Base-by-base conservation (phyloP, 257 asterid species). In the Lycium ferocissimum region DNA sequence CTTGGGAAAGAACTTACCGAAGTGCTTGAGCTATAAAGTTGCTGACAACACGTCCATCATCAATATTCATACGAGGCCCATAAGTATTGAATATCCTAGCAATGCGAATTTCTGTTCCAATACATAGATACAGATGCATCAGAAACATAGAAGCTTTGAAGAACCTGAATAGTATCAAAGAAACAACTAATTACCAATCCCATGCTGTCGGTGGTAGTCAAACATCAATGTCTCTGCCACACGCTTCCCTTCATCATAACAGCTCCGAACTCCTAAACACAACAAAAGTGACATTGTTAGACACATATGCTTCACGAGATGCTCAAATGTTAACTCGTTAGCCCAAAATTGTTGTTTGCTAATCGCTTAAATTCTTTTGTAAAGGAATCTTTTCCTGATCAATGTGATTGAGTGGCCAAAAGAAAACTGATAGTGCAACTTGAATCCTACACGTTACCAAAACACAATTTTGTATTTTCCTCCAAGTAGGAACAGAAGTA, bases 31-130 rank as follows among this genome's bases (percentile, higher is more conserved):
- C 99, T 38, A 95, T 91, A 91, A 95, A 95, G 85, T 95, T 95
- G 86, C 98, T 95, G 84, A 95, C 99, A 11, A 96, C 99, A 38
- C 98, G 98, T 7, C 98, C 98, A 85, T 96, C 99, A 13, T 96
- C 99, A 35, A 96, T 96, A 84, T 93, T 94, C 99, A 96, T 96
- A 6, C 99, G 93, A 20, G 99, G 99, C 9, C 99, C 99, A 66
- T 96, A 96, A 5, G 99, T 96, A 91, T 96, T 96, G 89, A 96
- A 96, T 86, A 96, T 96, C 89, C 99, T 92, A 22, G 99, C 99
- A 80, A 96, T 96, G 75, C 99, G 93, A 76, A 96, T 96, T 89
- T 96, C 99, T 96, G 94, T 85, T 47, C 70, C 62, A 37, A 57
- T 35, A 20, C 43, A 10, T 66, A 18, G 13, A 69, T n/a, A 18